Evolutionary conservation across 2,329 filamentous ascomycete species (phyloP), one percentile per base, ranked within the genome.

Genomic region (Phyllosticta citribraziliensis): DNA sequence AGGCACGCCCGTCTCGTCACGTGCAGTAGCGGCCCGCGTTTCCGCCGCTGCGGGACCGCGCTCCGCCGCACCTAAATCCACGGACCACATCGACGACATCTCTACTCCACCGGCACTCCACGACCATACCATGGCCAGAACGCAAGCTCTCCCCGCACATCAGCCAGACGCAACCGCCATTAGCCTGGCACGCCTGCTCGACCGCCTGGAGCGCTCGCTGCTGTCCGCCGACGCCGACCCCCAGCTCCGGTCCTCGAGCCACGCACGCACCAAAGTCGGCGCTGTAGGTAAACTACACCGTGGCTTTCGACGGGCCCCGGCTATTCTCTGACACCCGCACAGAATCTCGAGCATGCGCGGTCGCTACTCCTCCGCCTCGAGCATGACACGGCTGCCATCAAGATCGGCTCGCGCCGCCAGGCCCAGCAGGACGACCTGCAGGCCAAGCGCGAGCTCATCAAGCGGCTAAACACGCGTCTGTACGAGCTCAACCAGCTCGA

Each of bases 291-390:
- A 53, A 56, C 59, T 20, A 10, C 11, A 33, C 60, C 20, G 19
- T 35, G 56, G 12, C 35, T 12, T 30, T 14, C 22, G 25, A 24
- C 51, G 11, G 22, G n/a, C 11, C 27, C 24, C 56, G 17, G 27
- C 19, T 3, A 10, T 33, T 25, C 24, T 61, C 33, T 54, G 30
- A 60, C 27, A 3, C 30, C 24, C 54, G 63, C 25, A 56, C 27
- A 89, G 84, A 92, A 91, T 68, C 78, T 93, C 63, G 83, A 88
- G 66, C 84, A 88, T 70, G 88, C 89, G 20, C 84, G 85, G 51
- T 81, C 80, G 0, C 80, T 89, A 30, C 82, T 92, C 61, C 81
- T 87, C 20, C 85, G 81, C 63, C 80, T 91, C 52, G 89, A 91
- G 70, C 87, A 89, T 67, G 84, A 88, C 66, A 80, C 84, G 5